Conservation (phyloP, 768 basidiomycete genomes). For the Suillus bovinus region DNA sequence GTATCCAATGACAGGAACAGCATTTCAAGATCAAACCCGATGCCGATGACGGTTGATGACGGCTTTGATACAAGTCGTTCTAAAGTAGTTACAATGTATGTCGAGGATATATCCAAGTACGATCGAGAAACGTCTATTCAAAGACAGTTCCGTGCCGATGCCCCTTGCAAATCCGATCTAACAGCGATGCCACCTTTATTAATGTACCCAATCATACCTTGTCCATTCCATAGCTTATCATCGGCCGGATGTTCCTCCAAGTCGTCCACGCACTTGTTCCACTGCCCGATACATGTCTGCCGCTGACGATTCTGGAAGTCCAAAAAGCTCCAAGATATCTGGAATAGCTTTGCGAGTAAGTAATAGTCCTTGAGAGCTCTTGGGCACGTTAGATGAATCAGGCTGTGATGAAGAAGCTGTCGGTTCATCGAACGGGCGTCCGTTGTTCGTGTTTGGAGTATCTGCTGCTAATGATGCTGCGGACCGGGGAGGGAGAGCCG, state of each 20-base stretch:
- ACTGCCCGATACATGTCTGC: slow-evolving; percentile 64
- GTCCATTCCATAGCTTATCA: too few relatives aligned
- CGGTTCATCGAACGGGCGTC: background rate
- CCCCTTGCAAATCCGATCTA: background rate
- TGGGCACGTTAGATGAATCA: slow-evolving; percentile 6
- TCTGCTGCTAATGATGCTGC: background rate
- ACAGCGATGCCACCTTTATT: too few relatives aligned
- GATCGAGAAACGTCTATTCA: background rate
- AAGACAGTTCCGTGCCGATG: background rate
- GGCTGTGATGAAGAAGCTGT: slow-evolving; percentile 4
- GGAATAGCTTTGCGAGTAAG: slow-evolving; percentile 57
- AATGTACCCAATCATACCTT: slow-evolving; percentile 16
- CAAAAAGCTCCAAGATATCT: slow-evolving; percentile 45
- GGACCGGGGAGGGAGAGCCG: slow-evolving; percentile 11
- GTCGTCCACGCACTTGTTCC: slow-evolving; percentile 49
- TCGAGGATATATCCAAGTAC: too few relatives aligned
- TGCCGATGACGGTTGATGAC: too few relatives aligned
- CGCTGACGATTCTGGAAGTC: slow-evolving; percentile 43
- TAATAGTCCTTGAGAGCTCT: slow-evolving; percentile 36
- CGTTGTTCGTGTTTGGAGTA: background rate
- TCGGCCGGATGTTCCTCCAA: slow-evolving; percentile 17
- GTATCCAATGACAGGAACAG: background rate
- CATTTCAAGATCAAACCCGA: background rate
- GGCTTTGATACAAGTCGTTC: too few relatives aligned
- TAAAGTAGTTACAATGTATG: too few relatives aligned